Base-by-base conservation (phyloP, 345 rosid genomes). In the Populus davidiana region DNA sequence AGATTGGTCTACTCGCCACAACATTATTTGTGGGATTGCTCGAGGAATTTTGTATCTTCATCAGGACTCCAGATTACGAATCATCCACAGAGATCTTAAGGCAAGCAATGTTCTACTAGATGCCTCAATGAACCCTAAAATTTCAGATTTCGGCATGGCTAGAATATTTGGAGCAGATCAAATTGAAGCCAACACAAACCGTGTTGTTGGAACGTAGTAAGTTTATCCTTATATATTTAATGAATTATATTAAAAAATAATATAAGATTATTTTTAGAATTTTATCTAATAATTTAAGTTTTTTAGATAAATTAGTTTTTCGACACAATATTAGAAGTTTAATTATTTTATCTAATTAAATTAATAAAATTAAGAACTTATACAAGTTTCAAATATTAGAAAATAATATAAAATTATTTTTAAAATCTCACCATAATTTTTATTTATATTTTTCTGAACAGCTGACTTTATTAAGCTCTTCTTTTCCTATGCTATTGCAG, bases 121-220 rank as follows among this genome's bases (percentile, higher is more conserved):
- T 5, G 35, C 36, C 20, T 64, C 75, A 0, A 73, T 79, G 85
- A 76, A 76, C 56, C 75, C 85, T 0, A 79, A 83, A 72, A 79
- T 83, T 56, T 75, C 83, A 73, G 80, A 81, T 75, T 84, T 84
- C 20, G 82, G 84, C 2, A 80, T 84, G 86, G 84, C 82, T 25
- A 78, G 78, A 72, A 69, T 78, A 38, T 75, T 81, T 10, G 72
- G 63, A 67, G 72, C 67, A 5, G 78, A 84, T 33, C 80, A 80
- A 35, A 75, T 77, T 21, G 81, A 81, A 64, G 81, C 72, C 39
- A 78, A 77, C 33, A 81, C 84, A 31, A 78, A 63, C n/a, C 81
- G 81, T 8, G 77, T 81, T 0, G 81, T 81, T 10, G 84, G 84
- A 38, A 81, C 84, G 65, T 81, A 77, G 84, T 81, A 73, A 81